Percentiles rank a stretch among this genome's conserved stretches.
phyloP scores from a whole-genome alignment of 1,139 yeast genomes.

The Kurtzmaniella natalensis region DNA sequence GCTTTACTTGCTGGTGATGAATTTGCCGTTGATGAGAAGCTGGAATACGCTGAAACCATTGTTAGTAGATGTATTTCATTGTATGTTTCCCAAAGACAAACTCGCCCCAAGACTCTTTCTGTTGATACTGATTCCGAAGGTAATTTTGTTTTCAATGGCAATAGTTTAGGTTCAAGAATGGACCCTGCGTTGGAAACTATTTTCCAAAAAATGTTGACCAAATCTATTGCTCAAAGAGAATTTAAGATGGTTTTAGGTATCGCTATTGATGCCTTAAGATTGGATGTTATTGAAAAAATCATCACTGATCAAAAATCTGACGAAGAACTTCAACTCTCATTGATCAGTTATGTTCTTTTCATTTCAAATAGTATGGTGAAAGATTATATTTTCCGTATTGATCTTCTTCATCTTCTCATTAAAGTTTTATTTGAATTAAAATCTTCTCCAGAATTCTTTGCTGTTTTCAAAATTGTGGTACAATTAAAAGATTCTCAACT shows the following conservation, averaged over 20 bases:
- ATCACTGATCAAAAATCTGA: constrained; percentile 23
- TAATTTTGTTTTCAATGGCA: not conserved
- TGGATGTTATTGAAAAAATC: constrained; percentile 71
- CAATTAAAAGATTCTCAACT: constrained; percentile 74
- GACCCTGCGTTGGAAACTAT: constrained; percentile 64
- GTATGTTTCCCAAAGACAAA: constrained; percentile 65
- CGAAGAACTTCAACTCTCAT: constrained; percentile 48
- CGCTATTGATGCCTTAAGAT: constrained; percentile 80
- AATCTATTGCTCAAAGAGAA: constrained; percentile 71
- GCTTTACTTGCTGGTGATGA: constrained; percentile 81
- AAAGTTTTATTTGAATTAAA: constrained; percentile 12
- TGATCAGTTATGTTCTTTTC: constrained; percentile 72
- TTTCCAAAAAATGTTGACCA: constrained; percentile 82
- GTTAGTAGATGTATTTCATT: constrained; percentile 88
- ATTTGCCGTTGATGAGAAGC: constrained; percentile 62
- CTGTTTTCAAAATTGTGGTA: constrained; percentile 80
- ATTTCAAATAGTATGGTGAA: constrained; percentile 63
- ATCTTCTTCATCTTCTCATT: constrained; percentile 61
- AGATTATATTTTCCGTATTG: constrained; percentile 60
- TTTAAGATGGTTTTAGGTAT: constrained; percentile 84
- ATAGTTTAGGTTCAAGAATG: constrained; percentile 24
- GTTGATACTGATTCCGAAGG: constrained; percentile 23
- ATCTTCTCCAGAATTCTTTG: constrained; percentile 60
- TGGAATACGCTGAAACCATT: constrained; percentile 91
- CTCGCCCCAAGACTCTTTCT: no score